Base-by-base conservation (phyloP, 352 stramenopile genomes). In the Phytophthora megakarya region DNA sequence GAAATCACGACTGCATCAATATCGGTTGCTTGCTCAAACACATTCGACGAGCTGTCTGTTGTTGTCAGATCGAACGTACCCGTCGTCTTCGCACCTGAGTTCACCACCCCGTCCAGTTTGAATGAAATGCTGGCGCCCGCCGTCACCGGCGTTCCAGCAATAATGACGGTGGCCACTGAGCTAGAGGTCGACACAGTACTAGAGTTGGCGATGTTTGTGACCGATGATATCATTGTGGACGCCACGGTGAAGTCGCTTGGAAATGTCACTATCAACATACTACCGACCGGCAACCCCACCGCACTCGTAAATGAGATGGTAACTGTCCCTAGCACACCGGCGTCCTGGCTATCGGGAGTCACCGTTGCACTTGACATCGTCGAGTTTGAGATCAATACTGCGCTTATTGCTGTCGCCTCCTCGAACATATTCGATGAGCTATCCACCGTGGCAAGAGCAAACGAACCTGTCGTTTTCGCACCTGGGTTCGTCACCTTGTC, bases 81-180 rank as follows among this genome's bases (percentile, higher is more conserved):
- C 19, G 76, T 81, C 40, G 57, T 66, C 35, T 66, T 73, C 46
- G 65, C 75, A 9, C 78, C 80, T 53, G 76, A 70, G 55, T 89
- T 89, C 59, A 70, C 83, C 21, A 88, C 61, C 12, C 67, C 72
- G 35, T 79, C 42, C 57, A 89, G 38, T 39, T 70, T 63, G 61
- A 89, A 83, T 30, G 75, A 77, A 19, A 87, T 65, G 1, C 33
- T 54, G 9, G 61, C 11, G 0, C 73, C 65, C 7, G 61, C 53
- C 3, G 43, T 13, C 35, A 86, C 67, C 0, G 46, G 56, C 18
- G 28, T 83, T 18, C 42, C 60, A 0, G 23, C 55, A n/a, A 88
- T 30, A 22, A 48, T 69, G 23, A 88, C 58, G 8, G 28, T 55
- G 21, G 80, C 76, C 11, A 57, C 65, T 3, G 55, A 52, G 11